These are phyloP conservation scores for Penicillium coffeae DNA, from an alignment of 495 filamentous ascomycete species.

Conservation along the genomic window DNA sequence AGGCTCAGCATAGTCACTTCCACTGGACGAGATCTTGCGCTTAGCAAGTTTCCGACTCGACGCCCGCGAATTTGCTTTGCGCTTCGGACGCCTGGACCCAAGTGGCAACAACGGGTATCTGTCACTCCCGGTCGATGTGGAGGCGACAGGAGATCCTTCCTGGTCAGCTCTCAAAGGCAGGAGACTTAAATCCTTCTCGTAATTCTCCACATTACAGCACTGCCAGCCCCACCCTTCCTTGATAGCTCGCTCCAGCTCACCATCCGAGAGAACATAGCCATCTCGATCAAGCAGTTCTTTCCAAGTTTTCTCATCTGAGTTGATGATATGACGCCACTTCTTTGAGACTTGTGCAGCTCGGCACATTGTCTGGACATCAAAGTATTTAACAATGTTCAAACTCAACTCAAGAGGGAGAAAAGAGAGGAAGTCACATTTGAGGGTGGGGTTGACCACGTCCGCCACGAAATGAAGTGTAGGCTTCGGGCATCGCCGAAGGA, in stretches of 20 bases:
- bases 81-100: slow-evolving; percentile 43
- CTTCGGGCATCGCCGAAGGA: slow-evolving; percentile 82
- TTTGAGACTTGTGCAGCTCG: slow-evolving; percentile 91
- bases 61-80: slow-evolving; percentile 48
- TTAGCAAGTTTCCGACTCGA: slow-evolving; percentile 51
- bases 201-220: slow-evolving; percentile 67
- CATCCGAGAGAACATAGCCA: slow-evolving; percentile 71
- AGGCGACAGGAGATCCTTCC: slow-evolving; percentile 33
- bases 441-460: slow-evolving; percentile 88
- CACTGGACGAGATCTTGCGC: slow-evolving; percentile 49
- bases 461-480: slow-evolving; percentile 90
- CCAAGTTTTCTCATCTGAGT: slow-evolving; percentile 92
- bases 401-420: slow-evolving; percentile 83
- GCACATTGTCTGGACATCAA: slow-evolving; percentile 85
- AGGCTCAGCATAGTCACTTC: slow-evolving; percentile 34
- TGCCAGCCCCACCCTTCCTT: slow-evolving; percentile 99
- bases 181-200: slow-evolving; percentile 73
- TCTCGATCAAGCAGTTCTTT: slow-evolving; percentile 86
- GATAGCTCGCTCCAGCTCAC: slow-evolving; percentile 83
- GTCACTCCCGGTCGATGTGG: slow-evolving; percentile 26
- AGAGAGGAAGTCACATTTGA: slow-evolving; percentile 89
- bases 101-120: slow-evolving; percentile 18
- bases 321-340: slow-evolving; percentile 84
- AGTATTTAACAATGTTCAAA: slow-evolving; percentile 79
- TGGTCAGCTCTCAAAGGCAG: slow-evolving; percentile 42